Evolutionary conservation across 2,329 filamentous ascomycete genomes (phyloP), one percentile per base, ranked within the genome.

Genomic region (Colletotrichum salicis): DNA sequence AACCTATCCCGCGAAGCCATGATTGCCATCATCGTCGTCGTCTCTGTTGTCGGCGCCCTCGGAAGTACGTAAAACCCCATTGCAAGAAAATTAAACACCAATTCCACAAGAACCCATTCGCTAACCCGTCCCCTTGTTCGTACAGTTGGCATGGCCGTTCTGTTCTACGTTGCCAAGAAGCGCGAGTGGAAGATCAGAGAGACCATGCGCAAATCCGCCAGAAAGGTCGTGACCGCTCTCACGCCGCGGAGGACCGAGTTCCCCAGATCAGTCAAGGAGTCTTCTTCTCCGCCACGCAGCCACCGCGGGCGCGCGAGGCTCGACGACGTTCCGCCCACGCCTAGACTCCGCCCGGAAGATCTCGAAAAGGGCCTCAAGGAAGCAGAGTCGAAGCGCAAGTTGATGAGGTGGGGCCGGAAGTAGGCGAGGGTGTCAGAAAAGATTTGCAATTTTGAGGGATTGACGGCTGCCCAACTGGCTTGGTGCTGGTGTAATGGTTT

Each of bases 161-260:
- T 96, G 33, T 97, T 93, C 84, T 94, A 92, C 80, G 80, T 96
- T 48, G 93, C 94, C 67, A 96, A 96, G 86, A 95, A 94, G 84
- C 90, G 91, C 58, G 93, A 95, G 81, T 96, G 94, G 94, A 93
- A 91, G 75, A 85, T 96, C 75, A 89, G 91, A 70, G 90, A 93
- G 78, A 92, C 87, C 35, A 86, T 97, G 69, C 88, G 91, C 67
- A 89, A 89, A 74, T 95, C 93, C 1, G 90, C 90, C 37, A 86
- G 86, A 73, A 90, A 85, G 77, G 89, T 92, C 33, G 88, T 87
- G 55, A 87, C 86, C 4, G 90, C 86, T 5, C 84, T 92, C 67
- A 92, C 90, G n/a, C 90, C 90, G 6, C 84, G 89, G 59, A 85
- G 89, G 68, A 81, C 85, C 67, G 89, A 91, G 75, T 92, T 92